Percentiles rank a stretch among this genome's conserved stretches.
phyloP scores from a whole-genome alignment of 306 rosid species.

The Vicia villosa region DNA sequence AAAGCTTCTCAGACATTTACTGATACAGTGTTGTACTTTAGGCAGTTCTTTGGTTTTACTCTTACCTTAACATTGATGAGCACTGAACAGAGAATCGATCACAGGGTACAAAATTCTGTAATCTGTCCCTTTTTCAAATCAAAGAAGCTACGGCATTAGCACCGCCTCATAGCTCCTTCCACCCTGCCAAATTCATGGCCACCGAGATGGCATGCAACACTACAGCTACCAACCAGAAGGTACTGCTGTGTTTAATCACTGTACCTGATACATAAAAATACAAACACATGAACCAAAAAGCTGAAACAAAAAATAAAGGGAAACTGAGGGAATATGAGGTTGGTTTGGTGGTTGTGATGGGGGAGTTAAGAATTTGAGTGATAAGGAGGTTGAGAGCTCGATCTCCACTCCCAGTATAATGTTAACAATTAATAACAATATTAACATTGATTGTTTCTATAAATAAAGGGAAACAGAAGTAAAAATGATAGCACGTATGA shows the following conservation, averaged over 20 bases:
- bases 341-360: neutral
- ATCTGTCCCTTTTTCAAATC: conserved; percentile 18
- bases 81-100: conserved; percentile 1
- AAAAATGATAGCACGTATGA: conserved; percentile 10
- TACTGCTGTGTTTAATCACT: conserved; percentile 14
- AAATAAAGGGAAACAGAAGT: conserved; percentile 7
- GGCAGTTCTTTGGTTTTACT: neutral
- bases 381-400: neutral
- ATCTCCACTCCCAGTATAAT: neutral
- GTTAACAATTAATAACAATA: neutral
- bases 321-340: neutral
- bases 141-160: conserved; percentile 10
- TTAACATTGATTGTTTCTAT: neutral
- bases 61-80: conserved; percentile 30
- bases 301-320: conserved; percentile 3
- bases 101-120: conserved; percentile 1
- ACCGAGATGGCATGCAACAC: neutral
- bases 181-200: neutral
- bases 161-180: conserved; percentile 6
- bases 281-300: conserved; percentile 15
- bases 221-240: neutral
- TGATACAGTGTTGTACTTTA: conserved; percentile 1
- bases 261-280: conserved; percentile 22
- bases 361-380: neutral
- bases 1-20: neutral